These are phyloP conservation scores for Phytophthora litchii DNA, from an alignment of 352 stramenopile species.

Conservation along the genomic window DNA sequence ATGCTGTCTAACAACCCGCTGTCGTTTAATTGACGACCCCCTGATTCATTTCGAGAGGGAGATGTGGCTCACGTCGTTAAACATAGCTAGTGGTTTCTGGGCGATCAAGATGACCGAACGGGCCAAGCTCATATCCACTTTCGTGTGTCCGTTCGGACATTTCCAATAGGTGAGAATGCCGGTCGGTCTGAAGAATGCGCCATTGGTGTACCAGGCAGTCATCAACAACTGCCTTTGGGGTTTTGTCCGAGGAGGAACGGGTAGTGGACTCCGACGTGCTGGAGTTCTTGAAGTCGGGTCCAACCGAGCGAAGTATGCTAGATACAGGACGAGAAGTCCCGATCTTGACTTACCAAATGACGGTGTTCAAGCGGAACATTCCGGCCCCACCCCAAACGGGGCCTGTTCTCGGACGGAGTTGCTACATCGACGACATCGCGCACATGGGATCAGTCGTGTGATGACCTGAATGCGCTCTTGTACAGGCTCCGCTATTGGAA, in stretches of 20 bases:
- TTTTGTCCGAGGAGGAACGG: not conserved
- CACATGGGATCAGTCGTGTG: not conserved
- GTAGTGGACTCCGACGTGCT: not conserved
- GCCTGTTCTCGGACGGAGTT: not conserved
- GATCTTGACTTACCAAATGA: not conserved
- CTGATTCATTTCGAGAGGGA: not conserved
- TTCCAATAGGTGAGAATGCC: not conserved
- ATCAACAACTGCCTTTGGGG: not conserved
- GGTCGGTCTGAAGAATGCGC: not conserved
- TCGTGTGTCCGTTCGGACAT: not conserved
- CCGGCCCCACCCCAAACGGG: not conserved
- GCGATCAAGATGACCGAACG: too few species aligned
- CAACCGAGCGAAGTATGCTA: too few species aligned
- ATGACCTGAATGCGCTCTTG: not conserved
- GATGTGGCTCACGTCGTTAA: too few species aligned
- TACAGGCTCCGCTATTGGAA: not conserved
- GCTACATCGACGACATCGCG: not conserved
- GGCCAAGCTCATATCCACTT: too few species aligned
- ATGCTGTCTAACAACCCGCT: constrained; percentile 13
- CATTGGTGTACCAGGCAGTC: not conserved
- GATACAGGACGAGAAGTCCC: not conserved
- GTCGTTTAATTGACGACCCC: constrained; percentile 7
- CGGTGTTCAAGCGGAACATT: not conserved
- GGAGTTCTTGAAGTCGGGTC: not conserved
- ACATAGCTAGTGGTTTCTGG: too few species aligned